Evolutionary conservation across 2,329 filamentous ascomycete species (phyloP), one percentile per base, ranked within the genome.

Genomic region (Aspergillus floridensis): DNA sequence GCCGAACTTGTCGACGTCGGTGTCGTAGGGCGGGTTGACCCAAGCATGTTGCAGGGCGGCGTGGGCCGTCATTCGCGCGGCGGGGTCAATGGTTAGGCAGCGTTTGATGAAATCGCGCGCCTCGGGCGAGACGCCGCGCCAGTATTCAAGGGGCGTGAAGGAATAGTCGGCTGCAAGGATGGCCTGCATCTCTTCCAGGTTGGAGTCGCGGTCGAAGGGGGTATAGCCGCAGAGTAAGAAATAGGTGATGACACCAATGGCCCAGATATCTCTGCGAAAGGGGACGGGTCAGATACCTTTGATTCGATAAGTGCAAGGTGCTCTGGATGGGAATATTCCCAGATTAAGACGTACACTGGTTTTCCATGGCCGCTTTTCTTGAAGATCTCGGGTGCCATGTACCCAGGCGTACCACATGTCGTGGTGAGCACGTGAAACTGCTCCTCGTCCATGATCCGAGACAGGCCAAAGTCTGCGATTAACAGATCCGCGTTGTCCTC

Each of bases 381-480:
- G 80, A 99, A 99, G 70, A 99, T 99, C 76, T 99, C 95, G 22
- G 95, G 95, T 2, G 95, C 95, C 95, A 99, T 99, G 78, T 99
- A 99, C 52, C 95, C 95, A 3, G 95, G 95, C 1, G 95, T 99
- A 60, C 95, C 95, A 74, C 95, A 99, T 1, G 95, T 99, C 0
- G 95, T 99, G 11, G 95, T 99, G 63, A 99, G 81, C 31, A 98
- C 93, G 74, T 98, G 95, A 77, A 98, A 98, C 74, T 96, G 91
- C 77, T 97, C 92, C 78, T 98, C 95, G 72, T 99, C 95, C 93
- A 99, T 98, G 78, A 99, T 97, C 59, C 95, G 87, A 26, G 90
- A 95, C 53, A 99, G 82, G 10, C 95, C 95, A 76, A 99, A 99
- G 75, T 99, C 95, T 63, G 95, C 95, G 74, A 99, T 99, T 59